Conservation (phyloP, 2,329 filamentous ascomycete genomes). For the Calonectria pseudoreteaudii region DNA sequence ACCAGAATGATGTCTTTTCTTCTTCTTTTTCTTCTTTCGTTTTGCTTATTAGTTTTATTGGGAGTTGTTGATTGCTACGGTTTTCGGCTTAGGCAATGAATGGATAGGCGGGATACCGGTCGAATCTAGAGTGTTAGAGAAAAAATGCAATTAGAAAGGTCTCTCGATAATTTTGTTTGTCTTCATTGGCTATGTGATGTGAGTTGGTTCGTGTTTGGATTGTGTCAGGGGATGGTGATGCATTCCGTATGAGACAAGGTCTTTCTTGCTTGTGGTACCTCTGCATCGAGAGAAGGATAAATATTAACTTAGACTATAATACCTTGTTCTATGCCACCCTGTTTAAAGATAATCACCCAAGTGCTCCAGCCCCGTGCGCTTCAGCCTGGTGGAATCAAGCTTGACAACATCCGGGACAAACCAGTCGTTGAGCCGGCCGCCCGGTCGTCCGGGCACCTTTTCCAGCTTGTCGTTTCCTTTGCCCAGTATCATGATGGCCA, state of each 20-base stretch:
- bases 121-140: slow-evolving; percentile 45
- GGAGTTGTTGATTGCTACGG: slow-evolving; percentile 6
- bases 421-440: slow-evolving; percentile 53
- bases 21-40: slow-evolving; percentile 20
- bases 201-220: background rate
- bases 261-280: background rate
- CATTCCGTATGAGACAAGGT: background rate
- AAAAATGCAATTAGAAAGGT: slow-evolving; percentile 35
- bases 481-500: slow-evolving; percentile 59
- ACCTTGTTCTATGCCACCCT: background rate
- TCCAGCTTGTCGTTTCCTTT: slow-evolving; percentile 47
- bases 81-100: slow-evolving; percentile 27
- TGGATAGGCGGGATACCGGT: slow-evolving; percentile 19
- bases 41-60: slow-evolving; percentile 17
- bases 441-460: slow-evolving; percentile 49
- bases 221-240: background rate
- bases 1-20: slow-evolving; percentile 40
- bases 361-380: slow-evolving; percentile 51
- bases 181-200: background rate
- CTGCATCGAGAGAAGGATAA: background rate
- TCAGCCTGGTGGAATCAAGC: slow-evolving; percentile 48
- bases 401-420: slow-evolving; percentile 52
- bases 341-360: slow-evolving; percentile 37
- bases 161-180: background rate
- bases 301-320: background rate